A percentile compares a stretch with the other conserved stretches of the same genome.
These are phyloP conservation scores for Rubia yunnanensis DNA, from an alignment of 257 asterid genomes.

Conservation along the genomic window DNA sequence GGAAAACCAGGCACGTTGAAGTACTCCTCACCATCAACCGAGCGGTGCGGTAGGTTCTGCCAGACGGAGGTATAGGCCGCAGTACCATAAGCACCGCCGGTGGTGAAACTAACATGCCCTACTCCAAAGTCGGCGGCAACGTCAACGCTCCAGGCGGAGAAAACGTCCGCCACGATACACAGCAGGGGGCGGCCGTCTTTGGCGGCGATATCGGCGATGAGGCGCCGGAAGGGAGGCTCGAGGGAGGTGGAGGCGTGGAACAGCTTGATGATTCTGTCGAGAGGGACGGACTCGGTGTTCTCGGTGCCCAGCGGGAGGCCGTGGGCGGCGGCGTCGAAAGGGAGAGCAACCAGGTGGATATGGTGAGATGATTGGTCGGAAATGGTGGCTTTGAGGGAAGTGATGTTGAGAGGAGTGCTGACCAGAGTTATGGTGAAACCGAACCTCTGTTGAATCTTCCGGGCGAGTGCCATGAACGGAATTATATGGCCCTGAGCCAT, in stretches of 20 bases:
- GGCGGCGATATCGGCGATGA: conserved; percentile 25
- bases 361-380: conserved; percentile 17
- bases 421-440: conserved; percentile 18
- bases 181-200: conserved; percentile 50
- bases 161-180: conserved; percentile 74
- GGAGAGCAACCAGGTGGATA: conserved; percentile 40
- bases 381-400: conserved; percentile 39
- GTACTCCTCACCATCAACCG: conserved; percentile 26
- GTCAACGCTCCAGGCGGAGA: conserved; percentile 61
- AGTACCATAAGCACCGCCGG: conserved; percentile 84
- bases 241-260: conserved; percentile 43
- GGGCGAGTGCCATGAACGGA: conserved; percentile 27
- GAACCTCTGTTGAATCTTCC: conserved; percentile 10
- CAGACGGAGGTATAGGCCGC: conserved; percentile 64
- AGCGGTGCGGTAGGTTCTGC: conserved; percentile 72
- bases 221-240: conserved; percentile 23
- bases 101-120: conserved; percentile 45
- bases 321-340: conserved; percentile 39
- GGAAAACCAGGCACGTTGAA: conserved; percentile 46
- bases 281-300: conserved; percentile 62
- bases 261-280: conserved; percentile 30
- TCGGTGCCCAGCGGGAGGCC: conserved; percentile 68
- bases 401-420: conserved; percentile 25
- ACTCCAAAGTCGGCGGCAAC: conserved; percentile 52
- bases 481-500: conserved; percentile 31